Evolutionary conservation across 768 basidiomycete species (phyloP).

Genomic region (Calocybe gangraenosa): DNA sequence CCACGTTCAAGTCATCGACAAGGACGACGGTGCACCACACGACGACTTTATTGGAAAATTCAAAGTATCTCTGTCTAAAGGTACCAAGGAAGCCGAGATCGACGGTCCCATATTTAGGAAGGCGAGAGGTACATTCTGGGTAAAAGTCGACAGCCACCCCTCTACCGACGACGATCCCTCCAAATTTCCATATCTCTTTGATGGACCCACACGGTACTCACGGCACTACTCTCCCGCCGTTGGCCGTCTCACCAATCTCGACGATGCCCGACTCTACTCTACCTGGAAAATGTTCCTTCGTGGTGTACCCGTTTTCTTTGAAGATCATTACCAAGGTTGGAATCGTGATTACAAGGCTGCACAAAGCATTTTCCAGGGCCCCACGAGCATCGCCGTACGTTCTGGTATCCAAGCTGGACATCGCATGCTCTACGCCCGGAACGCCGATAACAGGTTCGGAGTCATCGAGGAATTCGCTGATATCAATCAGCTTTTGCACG

Average conservation of each 20-base stretch:
- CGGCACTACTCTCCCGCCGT: constrained; percentile 69
- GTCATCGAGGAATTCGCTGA: constrained; percentile 46
- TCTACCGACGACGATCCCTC: constrained; percentile 34
- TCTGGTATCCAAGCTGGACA: constrained; percentile 70
- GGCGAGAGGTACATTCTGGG: constrained; percentile 59
- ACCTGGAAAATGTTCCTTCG: constrained; percentile 77
- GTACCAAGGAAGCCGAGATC: constrained; percentile 64
- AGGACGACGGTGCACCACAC: constrained; percentile 51
- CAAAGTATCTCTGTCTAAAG: constrained; percentile 45
- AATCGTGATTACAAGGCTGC: constrained; percentile 65
- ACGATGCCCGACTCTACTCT: constrained; percentile 62
- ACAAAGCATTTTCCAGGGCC: constrained; percentile 65
- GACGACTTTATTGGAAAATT: constrained; percentile 69
- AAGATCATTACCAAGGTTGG: constrained; percentile 61
- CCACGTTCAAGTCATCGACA: constrained; percentile 61
- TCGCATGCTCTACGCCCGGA: constrained; percentile 68
- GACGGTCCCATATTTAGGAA: constrained; percentile 46
- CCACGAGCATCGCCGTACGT: constrained; percentile 59
- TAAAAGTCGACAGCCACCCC: constrained; percentile 58
- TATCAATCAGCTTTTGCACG: constrained; percentile 48
- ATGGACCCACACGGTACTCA: constrained; percentile 70
- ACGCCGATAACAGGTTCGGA: constrained; percentile 59
- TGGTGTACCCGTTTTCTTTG: constrained; percentile 56
- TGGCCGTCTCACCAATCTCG: constrained; percentile 57
- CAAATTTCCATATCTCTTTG: constrained; percentile 57